phyloP scores from a whole-genome alignment of 768 basidiomycete genomes.

The Dictyophora rubrovolvata region DNA sequence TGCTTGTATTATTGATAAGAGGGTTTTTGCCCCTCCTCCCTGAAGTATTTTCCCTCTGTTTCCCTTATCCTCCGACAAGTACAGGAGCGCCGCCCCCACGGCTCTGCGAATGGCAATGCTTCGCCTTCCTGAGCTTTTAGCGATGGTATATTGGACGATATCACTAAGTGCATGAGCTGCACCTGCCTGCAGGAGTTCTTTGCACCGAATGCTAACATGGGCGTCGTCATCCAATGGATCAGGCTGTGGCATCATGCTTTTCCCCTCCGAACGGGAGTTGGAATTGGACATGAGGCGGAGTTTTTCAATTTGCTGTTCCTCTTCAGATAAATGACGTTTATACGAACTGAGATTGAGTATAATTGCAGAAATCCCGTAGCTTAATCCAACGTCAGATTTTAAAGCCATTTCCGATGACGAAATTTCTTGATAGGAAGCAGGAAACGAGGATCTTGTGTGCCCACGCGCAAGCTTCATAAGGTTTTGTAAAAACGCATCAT shows the following conservation, averaged over 20 bases:
- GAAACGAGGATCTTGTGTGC: conserved; percentile 22
- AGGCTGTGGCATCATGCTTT: conserved; percentile 10
- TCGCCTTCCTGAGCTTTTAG: background rate
- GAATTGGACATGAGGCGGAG: conserved; percentile 60
- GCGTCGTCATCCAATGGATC: conserved; percentile 52
- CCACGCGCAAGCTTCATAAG: conserved; percentile 49
- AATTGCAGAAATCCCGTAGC: conserved; percentile 69
- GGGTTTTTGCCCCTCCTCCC: conserved; percentile 66
- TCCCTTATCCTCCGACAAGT: conserved; percentile 65
- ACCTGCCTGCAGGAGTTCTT: conserved; percentile 48
- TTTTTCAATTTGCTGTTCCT: conserved; percentile 75
- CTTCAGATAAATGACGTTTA: conserved; percentile 61
- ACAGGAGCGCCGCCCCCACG: conserved; percentile 54
- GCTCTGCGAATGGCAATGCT: conserved; percentile 12
- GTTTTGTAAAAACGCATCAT: conserved; percentile 41
- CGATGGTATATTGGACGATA: conserved; percentile 35
- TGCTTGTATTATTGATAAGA: conserved; percentile 46
- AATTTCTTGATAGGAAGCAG: conserved; percentile 9
- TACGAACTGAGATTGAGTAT: conserved; percentile 66
- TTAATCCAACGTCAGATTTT: background rate
- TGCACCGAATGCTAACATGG: conserved; percentile 53
- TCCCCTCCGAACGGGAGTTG: conserved; percentile 10
- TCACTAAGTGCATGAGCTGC: conserved; percentile 51
- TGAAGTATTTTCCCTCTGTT: conserved; percentile 70
- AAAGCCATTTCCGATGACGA: conserved; percentile 7